Conservation (phyloP, 129 eudicot genomes). For the Helianthus tuberosus region DNA sequence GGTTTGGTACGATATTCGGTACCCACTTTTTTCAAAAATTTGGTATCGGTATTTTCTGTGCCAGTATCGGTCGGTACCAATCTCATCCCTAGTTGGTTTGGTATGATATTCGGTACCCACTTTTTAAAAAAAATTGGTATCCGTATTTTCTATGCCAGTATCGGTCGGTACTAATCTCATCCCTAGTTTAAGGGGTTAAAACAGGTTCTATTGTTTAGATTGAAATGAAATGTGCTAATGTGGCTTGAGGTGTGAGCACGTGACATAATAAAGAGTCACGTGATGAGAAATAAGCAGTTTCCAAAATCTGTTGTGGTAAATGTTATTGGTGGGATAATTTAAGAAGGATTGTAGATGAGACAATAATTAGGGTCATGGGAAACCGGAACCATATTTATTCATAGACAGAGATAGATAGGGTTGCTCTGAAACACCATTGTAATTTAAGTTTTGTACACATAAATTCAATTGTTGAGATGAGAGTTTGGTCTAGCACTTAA, state of each 20-base stretch:
- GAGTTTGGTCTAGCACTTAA: conserved; percentile 23
- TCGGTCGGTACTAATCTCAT: too few relatives aligned
- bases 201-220: neutral
- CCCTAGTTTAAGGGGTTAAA: too few relatives aligned
- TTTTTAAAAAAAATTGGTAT: too few relatives aligned
- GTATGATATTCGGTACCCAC: too few relatives aligned
- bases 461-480: conserved; percentile 21
- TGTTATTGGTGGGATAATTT: conserved; percentile 35
- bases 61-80: too few relatives aligned
- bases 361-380: conserved; percentile 36
- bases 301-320: conserved; percentile 32
- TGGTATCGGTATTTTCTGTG: too few relatives aligned
- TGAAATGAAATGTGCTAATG: conserved; percentile 11
- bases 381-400: conserved; percentile 23
- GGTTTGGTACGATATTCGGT: too few relatives aligned
- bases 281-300: conserved; percentile 28
- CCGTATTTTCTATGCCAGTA: too few relatives aligned
- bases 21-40: too few relatives aligned
- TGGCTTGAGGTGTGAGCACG: conserved; percentile 27
- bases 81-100: too few relatives aligned
- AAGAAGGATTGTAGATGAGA: conserved; percentile 32
- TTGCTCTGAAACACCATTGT: conserved; percentile 24
- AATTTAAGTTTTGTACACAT: conserved; percentile 17
- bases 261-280: conserved; percentile 36
- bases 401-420: neutral